These are phyloP conservation scores for Rosa chinensis DNA, from an alignment of 306 rosid species.

Conservation along the genomic window DNA sequence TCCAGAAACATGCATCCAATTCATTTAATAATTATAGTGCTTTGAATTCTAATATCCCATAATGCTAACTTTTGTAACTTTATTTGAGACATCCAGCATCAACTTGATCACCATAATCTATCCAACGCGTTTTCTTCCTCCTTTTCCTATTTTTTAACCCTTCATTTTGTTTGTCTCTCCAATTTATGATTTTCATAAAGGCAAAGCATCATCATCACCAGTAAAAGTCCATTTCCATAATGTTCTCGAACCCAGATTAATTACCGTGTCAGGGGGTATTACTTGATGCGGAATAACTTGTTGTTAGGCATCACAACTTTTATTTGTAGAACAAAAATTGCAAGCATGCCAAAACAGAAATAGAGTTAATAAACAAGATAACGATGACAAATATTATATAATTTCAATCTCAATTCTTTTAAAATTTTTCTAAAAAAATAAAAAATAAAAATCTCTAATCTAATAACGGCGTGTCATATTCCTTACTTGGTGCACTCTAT, in stretches of 20 bases:
- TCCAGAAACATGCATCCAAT: not conserved
- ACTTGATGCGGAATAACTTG: not conserved
- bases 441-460: too few relatives aligned
- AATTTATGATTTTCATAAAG: not conserved
- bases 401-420: too few relatives aligned
- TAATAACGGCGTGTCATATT: too few relatives aligned
- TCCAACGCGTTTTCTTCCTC: not conserved
- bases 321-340: not conserved
- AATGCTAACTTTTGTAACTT: constrained; percentile 16
- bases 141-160: not conserved
- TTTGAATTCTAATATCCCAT: constrained; percentile 41
- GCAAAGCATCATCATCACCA: not conserved
- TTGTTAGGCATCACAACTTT: not conserved
- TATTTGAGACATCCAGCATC: constrained; percentile 31
- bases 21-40: constrained; percentile 29
- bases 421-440: too few relatives aligned
- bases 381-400: too few relatives aligned
- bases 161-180: not conserved
- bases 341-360: not conserved
- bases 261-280: not conserved
- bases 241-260: not conserved
- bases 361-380: too few relatives aligned
- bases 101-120: not conserved
- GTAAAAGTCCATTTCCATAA: not conserved
- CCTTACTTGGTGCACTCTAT: too few relatives aligned